phyloP scores from a whole-genome alignment of 2,329 filamentous ascomycete species.

The Beauveria caledonica region DNA sequence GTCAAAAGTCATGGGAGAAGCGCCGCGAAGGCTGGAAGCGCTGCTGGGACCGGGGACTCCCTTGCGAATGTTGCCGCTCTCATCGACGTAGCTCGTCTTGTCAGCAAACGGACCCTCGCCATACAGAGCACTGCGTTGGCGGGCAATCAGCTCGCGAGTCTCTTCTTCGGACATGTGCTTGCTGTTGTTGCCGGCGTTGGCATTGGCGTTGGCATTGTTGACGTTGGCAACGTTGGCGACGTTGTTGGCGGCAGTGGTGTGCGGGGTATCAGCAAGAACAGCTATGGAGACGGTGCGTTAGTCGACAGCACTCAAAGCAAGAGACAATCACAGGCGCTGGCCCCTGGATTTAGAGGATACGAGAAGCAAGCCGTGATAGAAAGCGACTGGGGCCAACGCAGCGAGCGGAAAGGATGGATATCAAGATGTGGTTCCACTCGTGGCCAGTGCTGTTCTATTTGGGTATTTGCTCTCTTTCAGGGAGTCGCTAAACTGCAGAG shows the following conservation, averaged over 20 bases:
- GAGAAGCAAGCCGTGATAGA: conserved; percentile 12
- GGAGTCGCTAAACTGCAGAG: conserved; percentile 60
- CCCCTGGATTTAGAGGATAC: background rate
- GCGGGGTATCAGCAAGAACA: conserved; percentile 38
- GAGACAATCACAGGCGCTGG: conserved; percentile 9
- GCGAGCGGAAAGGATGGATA: conserved; percentile 13
- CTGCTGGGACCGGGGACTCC: conserved; percentile 59
- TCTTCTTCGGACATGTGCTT: conserved; percentile 95
- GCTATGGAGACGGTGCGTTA: conserved; percentile 38
- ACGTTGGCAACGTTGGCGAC: conserved; percentile 1
- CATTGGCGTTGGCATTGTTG: conserved; percentile 6
- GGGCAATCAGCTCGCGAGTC: conserved; percentile 88
- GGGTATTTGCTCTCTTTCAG: conserved; percentile 21
- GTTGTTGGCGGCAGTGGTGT: conserved; percentile 15
- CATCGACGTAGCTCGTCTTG: conserved; percentile 58
- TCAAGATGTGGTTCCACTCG: conserved; percentile 15
- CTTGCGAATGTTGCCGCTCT: conserved; percentile 53
- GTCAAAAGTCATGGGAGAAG: conserved; percentile 75
- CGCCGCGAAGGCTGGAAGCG: conserved; percentile 58
- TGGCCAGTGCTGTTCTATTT: conserved; percentile 25
- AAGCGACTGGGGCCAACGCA: conserved; percentile 11
- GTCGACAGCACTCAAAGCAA: conserved; percentile 22
- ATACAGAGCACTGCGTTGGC: conserved; percentile 91
- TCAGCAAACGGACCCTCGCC: conserved; percentile 66
- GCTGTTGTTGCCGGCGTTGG: conserved; percentile 31